Evolutionary conservation across 2,329 filamentous ascomycete species (phyloP), one percentile per base, ranked within the genome.

Genomic region (Spiromastix sp.): DNA sequence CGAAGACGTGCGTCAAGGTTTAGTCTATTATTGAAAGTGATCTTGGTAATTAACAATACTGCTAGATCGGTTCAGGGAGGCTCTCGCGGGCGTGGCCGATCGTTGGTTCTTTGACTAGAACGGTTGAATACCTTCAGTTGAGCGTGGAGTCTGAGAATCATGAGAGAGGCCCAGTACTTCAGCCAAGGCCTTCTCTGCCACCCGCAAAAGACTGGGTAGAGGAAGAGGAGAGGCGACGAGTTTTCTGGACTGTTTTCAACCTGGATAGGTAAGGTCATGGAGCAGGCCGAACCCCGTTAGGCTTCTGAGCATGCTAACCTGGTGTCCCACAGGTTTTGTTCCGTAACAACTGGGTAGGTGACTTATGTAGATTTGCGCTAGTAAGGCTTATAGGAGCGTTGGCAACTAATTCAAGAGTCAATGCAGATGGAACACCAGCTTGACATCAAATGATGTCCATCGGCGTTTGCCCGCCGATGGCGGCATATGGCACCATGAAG

Each of bases 211-310:
- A 41, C 40, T 61, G 59, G 60, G 51, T 46, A 1, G 60, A 60
- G 26, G 46, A 48, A 2, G 62, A 64, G 40, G 59, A 63, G 37
- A 43, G 60, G 4, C 47, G 62, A 2, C 45, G 61, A 1, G 54
- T 65, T 2, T 65, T 64, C 36, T 64, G 61, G 59, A 60, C 54
- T 9, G 51, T 62, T 3, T 67, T 50, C 58, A 53, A 44, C 48
- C 48, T 49, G 38, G 60, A 65, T 24, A 48, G 60, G 5, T 66
- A 41, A 43, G 40, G 16, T 32, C 38, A 29, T 42, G 17, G 13
- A n/a, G n/a, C n/a, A n/a, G n/a, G n/a, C n/a, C n/a, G n/a, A n/a
- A n/a, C n/a, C n/a, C 10, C 15, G 13, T 1, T 17, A 19, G 30
- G 30, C 9, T 18, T 32, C 5, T 7, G 30, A 8, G 16, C 12